A percentile compares a stretch with the other conserved stretches of the same genome.
Evolutionary conservation across 495 filamentous ascomycete genomes (phyloP).

Genomic region (Hypoxylon rickii): DNA sequence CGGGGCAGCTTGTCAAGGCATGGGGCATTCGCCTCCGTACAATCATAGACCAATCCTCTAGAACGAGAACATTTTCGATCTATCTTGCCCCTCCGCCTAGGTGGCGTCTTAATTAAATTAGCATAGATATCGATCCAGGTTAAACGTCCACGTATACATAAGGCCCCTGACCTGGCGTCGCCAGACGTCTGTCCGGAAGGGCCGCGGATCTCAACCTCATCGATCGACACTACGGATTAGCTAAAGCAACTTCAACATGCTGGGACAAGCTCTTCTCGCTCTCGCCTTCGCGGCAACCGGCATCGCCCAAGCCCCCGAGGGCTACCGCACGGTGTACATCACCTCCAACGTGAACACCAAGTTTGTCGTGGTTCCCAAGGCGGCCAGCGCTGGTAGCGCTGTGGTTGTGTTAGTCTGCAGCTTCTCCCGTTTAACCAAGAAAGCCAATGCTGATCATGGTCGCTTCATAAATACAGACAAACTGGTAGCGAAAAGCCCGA

Average conservation of each 20-base stretch:
- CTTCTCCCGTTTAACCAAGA: conserved; percentile 2
- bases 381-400: conserved; percentile 42
- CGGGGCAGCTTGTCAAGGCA: background rate
- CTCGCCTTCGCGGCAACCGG: conserved; percentile 51
- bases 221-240: background rate
- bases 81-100: background rate
- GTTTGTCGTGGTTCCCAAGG: conserved; percentile 53
- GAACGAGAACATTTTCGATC: background rate
- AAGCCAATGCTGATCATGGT: conserved; percentile 5
- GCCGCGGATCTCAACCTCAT: background rate
- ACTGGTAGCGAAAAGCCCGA: conserved; percentile 46
- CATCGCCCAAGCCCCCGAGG: conserved; percentile 47
- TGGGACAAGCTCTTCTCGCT: conserved; percentile 35
- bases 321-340: conserved; percentile 55
- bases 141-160: background rate
- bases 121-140: background rate
- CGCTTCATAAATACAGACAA: conserved; percentile 34
- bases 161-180: background rate
- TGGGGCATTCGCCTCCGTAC: background rate
- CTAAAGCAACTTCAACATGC: background rate
- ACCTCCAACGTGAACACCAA: conserved; percentile 56
- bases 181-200: background rate
- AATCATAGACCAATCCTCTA: background rate
- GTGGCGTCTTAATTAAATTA: background rate
- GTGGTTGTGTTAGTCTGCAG: conserved; percentile 53